Percentiles rank a stretch among this genome's conserved stretches.
Conservation (phyloP, 73 alveolate genomes). For the Paramecium sexaurelia region DNA sequence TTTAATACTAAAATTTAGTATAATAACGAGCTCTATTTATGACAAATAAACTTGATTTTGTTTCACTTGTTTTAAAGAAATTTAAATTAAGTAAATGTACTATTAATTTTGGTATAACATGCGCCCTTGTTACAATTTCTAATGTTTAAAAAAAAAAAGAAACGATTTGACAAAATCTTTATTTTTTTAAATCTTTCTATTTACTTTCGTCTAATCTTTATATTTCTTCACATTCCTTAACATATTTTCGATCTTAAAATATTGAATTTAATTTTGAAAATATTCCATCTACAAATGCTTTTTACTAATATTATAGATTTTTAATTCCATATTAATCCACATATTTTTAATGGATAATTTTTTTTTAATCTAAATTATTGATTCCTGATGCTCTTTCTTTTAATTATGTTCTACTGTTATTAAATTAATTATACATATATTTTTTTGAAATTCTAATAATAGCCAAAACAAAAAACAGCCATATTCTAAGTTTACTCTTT, state of each 20-base stretch:
- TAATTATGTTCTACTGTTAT: not conserved
- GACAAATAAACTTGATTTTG: not conserved
- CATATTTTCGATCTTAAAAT: not conserved
- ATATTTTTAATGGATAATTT: not conserved
- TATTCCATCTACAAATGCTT: not conserved
- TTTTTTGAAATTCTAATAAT: not conserved
- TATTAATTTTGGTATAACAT: not conserved
- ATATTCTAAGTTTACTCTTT: not conserved
- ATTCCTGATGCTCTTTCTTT: not conserved
- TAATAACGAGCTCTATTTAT: not conserved
- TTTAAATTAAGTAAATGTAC: not conserved
- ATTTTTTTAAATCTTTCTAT: not conserved
- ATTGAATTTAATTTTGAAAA: not conserved
- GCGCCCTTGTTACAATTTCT: not conserved
- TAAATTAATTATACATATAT: not conserved
- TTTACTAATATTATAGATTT: not conserved
- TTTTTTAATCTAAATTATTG: not conserved
- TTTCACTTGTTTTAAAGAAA: not conserved
- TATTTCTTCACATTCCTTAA: not conserved
- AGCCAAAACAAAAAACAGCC: not conserved
- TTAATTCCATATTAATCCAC: not conserved
- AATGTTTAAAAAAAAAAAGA: not conserved
- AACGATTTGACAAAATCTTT: not conserved
- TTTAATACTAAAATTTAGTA: not conserved
- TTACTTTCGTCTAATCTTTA: not conserved